Conservation (phyloP, 805 yeast genomes). For the Lachancea sp. region DNA sequence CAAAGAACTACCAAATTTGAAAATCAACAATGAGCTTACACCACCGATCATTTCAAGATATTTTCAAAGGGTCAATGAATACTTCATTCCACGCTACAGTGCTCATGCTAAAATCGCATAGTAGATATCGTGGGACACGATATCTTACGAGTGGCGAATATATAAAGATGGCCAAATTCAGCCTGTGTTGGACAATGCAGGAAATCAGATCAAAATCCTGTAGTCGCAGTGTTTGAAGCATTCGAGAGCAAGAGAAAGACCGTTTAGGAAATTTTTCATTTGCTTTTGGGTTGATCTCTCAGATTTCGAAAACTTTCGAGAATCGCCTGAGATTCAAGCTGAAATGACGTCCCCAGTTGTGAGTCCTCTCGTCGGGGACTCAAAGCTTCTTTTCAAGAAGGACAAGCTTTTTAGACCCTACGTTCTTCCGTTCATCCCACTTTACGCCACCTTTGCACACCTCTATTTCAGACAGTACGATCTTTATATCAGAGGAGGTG, state of each 20-base stretch:
- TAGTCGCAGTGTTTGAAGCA: not conserved
- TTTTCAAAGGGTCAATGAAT: too few species aligned
- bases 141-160: not conserved
- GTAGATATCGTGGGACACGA: not conserved
- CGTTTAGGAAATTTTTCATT: too few species aligned
- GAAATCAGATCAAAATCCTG: not conserved
- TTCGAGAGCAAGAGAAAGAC: not conserved
- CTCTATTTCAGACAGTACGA: conserved; percentile 69
- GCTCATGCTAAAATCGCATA: too few species aligned
- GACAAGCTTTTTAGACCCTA: conserved; percentile 60
- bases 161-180: not conserved
- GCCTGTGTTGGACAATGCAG: not conserved
- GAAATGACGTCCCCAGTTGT: conserved; percentile 42
- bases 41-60: too few species aligned
- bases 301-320: not conserved
- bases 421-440: conserved; percentile 70
- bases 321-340: not conserved
- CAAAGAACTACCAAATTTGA: too few species aligned
- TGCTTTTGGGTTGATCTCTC: not conserved
- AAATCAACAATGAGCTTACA: too few species aligned
- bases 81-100: too few species aligned
- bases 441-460: conserved; percentile 69
- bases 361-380: conserved; percentile 63
- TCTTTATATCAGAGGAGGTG: conserved; percentile 74
- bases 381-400: conserved; percentile 70